phyloP scores from a whole-genome alignment of 148 eudicot species.

The Chenopodium album region DNA sequence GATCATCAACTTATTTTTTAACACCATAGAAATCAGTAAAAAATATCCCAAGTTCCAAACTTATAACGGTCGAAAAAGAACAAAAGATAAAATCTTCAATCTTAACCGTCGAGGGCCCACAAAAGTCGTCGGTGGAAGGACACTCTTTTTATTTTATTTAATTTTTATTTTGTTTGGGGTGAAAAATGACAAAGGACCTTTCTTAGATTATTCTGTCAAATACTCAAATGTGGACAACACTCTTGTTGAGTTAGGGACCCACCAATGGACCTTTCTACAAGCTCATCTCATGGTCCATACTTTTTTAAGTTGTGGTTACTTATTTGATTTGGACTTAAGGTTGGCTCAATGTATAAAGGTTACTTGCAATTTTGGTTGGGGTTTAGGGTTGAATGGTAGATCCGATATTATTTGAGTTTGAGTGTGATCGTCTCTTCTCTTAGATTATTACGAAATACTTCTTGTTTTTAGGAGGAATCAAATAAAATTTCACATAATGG shows the following conservation, averaged over 20 bases:
- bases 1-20: too few relatives aligned
- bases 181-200: neutral
- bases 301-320: neutral
- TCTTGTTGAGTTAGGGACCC: neutral
- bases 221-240: neutral
- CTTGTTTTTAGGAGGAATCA: too few relatives aligned
- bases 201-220: neutral
- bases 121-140: conserved; percentile 18
- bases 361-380: too few relatives aligned
- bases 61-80: neutral
- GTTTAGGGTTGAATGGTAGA: too few relatives aligned
- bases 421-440: too few relatives aligned
- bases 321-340: neutral
- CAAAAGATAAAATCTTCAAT: neutral
- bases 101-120: conserved; percentile 14
- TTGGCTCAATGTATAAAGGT: too few relatives aligned
- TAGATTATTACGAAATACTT: too few relatives aligned
- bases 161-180: neutral
- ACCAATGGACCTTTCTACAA: neutral
- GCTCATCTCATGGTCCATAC: neutral
- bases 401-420: too few relatives aligned
- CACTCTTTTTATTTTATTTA: too few relatives aligned
- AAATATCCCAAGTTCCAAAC: neutral
- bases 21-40: too few relatives aligned
- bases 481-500: too few relatives aligned